phyloP scores from a whole-genome alignment of 2,329 filamentous ascomycete species.

The Fusarium pseudocircinatum region DNA sequence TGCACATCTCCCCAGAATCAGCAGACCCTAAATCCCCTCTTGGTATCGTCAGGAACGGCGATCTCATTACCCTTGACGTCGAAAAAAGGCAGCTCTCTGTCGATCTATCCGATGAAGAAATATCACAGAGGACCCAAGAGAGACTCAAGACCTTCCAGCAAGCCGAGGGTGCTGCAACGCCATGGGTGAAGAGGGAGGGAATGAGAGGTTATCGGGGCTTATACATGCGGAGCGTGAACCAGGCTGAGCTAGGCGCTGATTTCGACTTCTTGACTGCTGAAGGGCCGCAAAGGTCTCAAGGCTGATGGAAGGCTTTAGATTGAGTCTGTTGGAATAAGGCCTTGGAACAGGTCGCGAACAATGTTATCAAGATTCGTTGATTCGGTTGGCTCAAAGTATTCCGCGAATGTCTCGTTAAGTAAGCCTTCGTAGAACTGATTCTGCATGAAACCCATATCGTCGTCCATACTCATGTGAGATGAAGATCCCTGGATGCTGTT shows the following conservation, averaged over 20 bases:
- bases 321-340: slow-evolving; percentile 47
- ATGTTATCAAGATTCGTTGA: slow-evolving; percentile 47
- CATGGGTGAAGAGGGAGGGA: slow-evolving; percentile 1
- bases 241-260: slow-evolving; percentile 67
- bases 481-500: background rate
- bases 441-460: slow-evolving; percentile 18
- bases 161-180: slow-evolving; percentile 36
- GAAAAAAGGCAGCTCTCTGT: slow-evolving; percentile 68
- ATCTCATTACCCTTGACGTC: slow-evolving; percentile 81
- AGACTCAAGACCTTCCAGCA: slow-evolving; percentile 61
- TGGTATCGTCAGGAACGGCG: slow-evolving; percentile 79
- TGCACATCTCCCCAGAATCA: slow-evolving; percentile 88
- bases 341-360: slow-evolving; percentile 49
- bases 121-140: slow-evolving; percentile 66
- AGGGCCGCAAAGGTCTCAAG: slow-evolving; percentile 38
- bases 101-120: slow-evolving; percentile 75
- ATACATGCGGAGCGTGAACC: slow-evolving; percentile 68
- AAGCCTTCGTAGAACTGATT: slow-evolving; percentile 41
- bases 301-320: background rate
- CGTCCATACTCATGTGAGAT: background rate
- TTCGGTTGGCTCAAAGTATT: slow-evolving; percentile 44
- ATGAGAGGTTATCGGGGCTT: slow-evolving; percentile 66
- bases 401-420: slow-evolving; percentile 41
- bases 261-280: slow-evolving; percentile 68
- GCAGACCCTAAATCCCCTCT: slow-evolving; percentile 79